Evolutionary conservation across 2,329 filamentous ascomycete genomes (phyloP).

Genomic region (Colletotrichum trifolii): DNA sequence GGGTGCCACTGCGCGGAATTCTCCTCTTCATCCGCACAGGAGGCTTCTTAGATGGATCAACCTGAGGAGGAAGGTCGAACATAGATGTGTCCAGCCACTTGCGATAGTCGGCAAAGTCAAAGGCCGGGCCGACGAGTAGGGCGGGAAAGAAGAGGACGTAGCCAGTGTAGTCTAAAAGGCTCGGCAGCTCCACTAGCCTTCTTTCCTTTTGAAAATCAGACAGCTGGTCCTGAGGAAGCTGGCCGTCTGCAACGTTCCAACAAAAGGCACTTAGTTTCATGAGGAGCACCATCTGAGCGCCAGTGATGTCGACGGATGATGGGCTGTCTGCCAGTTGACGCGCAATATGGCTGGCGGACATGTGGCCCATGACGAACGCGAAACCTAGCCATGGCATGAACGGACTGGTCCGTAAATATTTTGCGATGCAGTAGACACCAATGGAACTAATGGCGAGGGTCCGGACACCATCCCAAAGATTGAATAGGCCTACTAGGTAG

Average conservation of each 20-base stretch:
- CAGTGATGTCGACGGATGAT: constrained; percentile 84
- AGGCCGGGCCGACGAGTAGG: constrained; percentile 88
- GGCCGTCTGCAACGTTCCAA: constrained; percentile 97
- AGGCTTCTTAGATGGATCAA: constrained; percentile 87
- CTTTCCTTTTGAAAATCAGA: constrained; percentile 88
- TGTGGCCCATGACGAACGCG: constrained; percentile 92
- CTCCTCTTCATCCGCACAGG: constrained; percentile 89
- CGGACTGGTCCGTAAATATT: constrained; percentile 80
- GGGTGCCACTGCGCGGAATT: constrained; percentile 90
- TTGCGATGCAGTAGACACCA: constrained; percentile 85
- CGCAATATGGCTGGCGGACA: constrained; percentile 89
- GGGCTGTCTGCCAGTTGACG: constrained; percentile 79
- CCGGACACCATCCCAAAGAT: constrained; percentile 85
- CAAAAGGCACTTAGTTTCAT: constrained; percentile 98
- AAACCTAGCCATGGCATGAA: constrained; percentile 99
- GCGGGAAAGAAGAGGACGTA: constrained; percentile 97
- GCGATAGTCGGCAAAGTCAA: constrained; percentile 93
- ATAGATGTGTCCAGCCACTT: constrained; percentile 94
- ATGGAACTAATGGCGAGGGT: constrained; percentile 84
- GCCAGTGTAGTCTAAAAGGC: constrained; percentile 82
- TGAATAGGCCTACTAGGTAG: constrained; percentile 92
- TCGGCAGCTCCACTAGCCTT: constrained; percentile 79
- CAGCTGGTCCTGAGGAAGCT: constrained; percentile 81
- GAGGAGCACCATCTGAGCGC: constrained; percentile 96
- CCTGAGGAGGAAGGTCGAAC: constrained; percentile 85